Evolutionary conservation across 2,329 filamentous ascomycete genomes (phyloP), one percentile per base, ranked within the genome.

Genomic region (Monilinia aucupariae): DNA sequence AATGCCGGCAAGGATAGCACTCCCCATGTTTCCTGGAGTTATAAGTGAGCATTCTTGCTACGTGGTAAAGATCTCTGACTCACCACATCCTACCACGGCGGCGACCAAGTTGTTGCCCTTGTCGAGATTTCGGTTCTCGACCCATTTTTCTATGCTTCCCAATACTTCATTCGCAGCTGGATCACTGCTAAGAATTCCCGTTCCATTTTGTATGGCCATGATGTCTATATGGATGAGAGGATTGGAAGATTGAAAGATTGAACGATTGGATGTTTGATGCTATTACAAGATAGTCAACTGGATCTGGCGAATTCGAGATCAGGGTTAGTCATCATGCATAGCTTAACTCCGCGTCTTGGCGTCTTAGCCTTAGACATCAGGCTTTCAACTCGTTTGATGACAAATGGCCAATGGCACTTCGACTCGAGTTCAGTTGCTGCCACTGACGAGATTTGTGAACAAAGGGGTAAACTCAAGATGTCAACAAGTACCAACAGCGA

Each of bases 11-110:
- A 62, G 60, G 22, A 62, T 62, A 22, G 60, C 53, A 43, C 43
- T 49, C 5, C 60, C 60, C 60, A 62, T 62, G 4, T 55, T 58
- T 50, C 60, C 60, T 62, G 10, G 13, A 22, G 10, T n/a, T 58
- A 20, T 62, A 2, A 62, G 60, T 58, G 12, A 58, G 6, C 25
- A 32, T 32, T 9, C 22, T 49, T 13, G 13, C 49, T 10, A 54
- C 17, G 13, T 58, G 9, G 10, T 12, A 20, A 49, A 22, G 20
- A 22, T 58, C 32, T 20, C 37, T 50, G 52, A 62, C 60, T 62
- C 52, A 62, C 60, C 60, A 50, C 60, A 62, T 58, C 60, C 60
- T 25, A 62, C 54, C 32, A 62, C 52, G 10, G 60, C 60, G 27
- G 41, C 54, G 54, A 56, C 54, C n/a, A 56, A 47, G 27, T 47